Percentiles rank a stretch among this genome's conserved stretches.
Conservation (phyloP, 805 yeast genomes). For the Sugiyamaella lignohabitans region DNA sequence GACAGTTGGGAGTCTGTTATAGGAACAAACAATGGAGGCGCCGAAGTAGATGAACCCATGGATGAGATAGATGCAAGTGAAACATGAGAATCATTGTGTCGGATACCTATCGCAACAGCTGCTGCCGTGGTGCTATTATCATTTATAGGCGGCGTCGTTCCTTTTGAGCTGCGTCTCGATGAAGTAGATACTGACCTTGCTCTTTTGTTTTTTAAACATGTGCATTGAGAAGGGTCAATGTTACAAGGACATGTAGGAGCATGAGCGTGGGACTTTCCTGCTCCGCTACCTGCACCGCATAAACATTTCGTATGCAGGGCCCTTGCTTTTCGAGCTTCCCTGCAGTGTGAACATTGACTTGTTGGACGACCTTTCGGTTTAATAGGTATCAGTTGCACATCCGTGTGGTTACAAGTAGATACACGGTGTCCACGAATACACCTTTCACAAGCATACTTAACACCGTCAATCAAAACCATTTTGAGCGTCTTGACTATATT, state of each 20-base stretch:
- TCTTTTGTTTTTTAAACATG: conserved; percentile 11
- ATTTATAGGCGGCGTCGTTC: not conserved
- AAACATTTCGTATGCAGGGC: conserved; percentile 29
- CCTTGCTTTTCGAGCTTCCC: conserved; percentile 23
- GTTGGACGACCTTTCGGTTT: conserved; percentile 97
- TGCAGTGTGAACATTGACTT: conserved; percentile 80
- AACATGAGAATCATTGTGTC: not conserved
- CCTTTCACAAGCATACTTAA: conserved; percentile 92
- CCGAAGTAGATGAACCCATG: not conserved
- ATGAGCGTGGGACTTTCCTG: conserved; percentile 15
- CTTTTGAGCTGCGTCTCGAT: not conserved
- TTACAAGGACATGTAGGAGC: conserved; percentile 20
- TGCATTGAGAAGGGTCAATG: conserved; percentile 17
- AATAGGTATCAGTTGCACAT: conserved; percentile 84
- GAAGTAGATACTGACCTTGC: conserved; percentile 2
- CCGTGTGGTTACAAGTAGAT: conserved; percentile 86
- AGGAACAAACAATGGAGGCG: not conserved
- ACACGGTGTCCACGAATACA: conserved; percentile 97
- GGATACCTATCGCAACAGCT: too few species aligned
- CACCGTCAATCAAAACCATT: conserved; percentile 89
- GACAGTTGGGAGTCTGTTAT: too few species aligned
- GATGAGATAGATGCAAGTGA: not conserved
- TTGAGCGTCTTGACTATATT: too few species aligned
- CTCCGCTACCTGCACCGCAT: conserved; percentile 24
- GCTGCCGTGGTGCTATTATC: too few species aligned